Conservation (phyloP, 805 yeast species). For the Saccharomycopsis fermentans region DNA sequence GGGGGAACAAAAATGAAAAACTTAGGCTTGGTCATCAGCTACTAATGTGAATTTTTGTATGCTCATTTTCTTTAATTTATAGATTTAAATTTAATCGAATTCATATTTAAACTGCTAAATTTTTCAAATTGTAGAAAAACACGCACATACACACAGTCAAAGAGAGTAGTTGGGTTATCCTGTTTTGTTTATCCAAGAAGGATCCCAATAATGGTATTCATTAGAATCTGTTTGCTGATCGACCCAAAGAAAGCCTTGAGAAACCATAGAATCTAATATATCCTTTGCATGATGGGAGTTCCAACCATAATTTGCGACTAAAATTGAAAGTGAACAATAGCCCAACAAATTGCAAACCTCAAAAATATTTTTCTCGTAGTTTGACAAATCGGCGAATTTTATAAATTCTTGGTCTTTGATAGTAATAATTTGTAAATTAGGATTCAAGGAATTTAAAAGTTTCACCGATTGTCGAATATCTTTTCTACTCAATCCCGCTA, state of each 20-base stretch:
- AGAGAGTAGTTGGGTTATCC: too few species aligned
- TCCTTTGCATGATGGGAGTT: constrained; percentile 46
- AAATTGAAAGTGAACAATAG: constrained; percentile 49
- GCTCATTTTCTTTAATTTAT: too few species aligned
- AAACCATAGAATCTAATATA: constrained; percentile 68
- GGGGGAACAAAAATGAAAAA: background rate
- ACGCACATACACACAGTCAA: too few species aligned
- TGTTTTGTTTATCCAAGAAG: constrained; percentile 45
- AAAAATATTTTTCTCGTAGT: constrained; percentile 63
- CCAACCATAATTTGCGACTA: constrained; percentile 76
- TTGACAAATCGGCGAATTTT: constrained; percentile 15
- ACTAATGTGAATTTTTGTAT: too few species aligned
- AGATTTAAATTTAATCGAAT: too few species aligned
- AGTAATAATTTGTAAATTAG: constrained; percentile 55
- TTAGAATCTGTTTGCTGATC: constrained; percentile 30
- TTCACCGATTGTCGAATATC: constrained; percentile 52
- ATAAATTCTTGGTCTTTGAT: constrained; percentile 49
- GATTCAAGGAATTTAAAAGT: constrained; percentile 48
- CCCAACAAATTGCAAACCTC: constrained; percentile 75
- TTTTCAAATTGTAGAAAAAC: too few species aligned
- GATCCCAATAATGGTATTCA: constrained; percentile 58
- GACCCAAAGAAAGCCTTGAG: constrained; percentile 78
- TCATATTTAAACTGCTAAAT: too few species aligned
- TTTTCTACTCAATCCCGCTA: constrained; percentile 28
- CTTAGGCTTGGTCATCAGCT: too few species aligned